Evolutionary conservation across 805 yeast species (phyloP), one percentile per base, ranked within the genome.

Genomic region (Wickerhamiella sergipiensis): DNA sequence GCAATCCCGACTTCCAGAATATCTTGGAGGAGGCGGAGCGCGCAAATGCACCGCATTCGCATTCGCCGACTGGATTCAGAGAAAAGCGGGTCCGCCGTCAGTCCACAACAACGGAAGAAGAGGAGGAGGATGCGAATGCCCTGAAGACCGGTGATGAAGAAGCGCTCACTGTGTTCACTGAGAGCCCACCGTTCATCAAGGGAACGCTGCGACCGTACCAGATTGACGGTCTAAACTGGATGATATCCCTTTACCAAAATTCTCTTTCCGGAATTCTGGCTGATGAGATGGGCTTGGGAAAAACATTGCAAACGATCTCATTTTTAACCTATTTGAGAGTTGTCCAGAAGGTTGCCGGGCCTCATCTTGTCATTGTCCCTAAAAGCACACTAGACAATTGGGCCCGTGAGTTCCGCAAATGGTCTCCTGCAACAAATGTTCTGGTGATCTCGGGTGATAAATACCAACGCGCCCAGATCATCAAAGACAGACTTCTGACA

Each of bases 271-370:
- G 98, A 13, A 90, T 90, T 39, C 70, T 90, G 45, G 98, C 98
- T 7, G 98, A 90, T 67, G 98, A 90, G 66, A 90, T 92, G 98
- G 98, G 98, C 1, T 72, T 90, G 24, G 98, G 98, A 50, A 90
- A 90, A 66, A 90, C 98, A 3, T 70, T 90, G 49, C 98, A 90
- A 67, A 89, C 97, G 1, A 89, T 90, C 46, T 80, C 97, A 1
- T 92, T 90, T 59, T 70, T 90, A 45, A 97, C 96, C 0, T 87
- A 85, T 64, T 68, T 90, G 50, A 73, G 96, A 55, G 86, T 85
- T 61, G 72, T 81, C 50, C 81, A 79, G 57, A 75, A 78, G 23
- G 75, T 88, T 10, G 85, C 82, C 56, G 98, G 98, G 0, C 98
- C 98, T 0, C 86, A 83, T 63, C 76, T 92, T 42, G 79, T 92